Evolutionary conservation across 768 basidiomycete species (phyloP).

Genomic region (Termitomyces bulborhizus): DNA sequence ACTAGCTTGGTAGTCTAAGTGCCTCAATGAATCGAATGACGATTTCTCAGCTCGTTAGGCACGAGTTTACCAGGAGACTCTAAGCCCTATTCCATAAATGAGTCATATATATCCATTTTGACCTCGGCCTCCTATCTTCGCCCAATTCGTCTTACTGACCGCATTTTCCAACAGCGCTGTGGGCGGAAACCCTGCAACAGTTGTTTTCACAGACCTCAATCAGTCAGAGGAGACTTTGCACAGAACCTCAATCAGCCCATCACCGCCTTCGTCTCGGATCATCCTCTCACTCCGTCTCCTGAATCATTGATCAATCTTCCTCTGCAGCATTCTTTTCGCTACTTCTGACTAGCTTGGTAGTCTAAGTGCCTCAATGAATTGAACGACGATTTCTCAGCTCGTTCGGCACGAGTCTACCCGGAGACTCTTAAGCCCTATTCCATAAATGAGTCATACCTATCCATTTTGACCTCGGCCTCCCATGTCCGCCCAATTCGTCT

Average conservation of each 20-base stretch:
- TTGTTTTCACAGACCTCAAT: conserved; percentile 29
- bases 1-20: too few species aligned
- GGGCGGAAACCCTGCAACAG: conserved; percentile 39
- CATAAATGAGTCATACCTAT: background rate
- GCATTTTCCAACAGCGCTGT: conserved; percentile 37
- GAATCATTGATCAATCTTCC: too few species aligned
- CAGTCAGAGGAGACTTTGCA: conserved; percentile 22
- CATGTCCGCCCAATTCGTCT: conserved; percentile 18
- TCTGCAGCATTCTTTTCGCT: background rate
- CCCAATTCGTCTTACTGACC: conserved; percentile 29
- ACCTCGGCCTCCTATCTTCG: background rate
- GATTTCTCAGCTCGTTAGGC: too few species aligned
- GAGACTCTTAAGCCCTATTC: background rate
- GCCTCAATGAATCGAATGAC: too few species aligned
- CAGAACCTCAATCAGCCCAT: conserved; percentile 39
- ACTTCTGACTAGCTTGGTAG: too few species aligned
- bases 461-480: background rate
- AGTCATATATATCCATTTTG: background rate
- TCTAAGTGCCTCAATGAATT: too few species aligned
- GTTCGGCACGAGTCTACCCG: background rate
- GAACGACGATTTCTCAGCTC: too few species aligned
- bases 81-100: background rate
- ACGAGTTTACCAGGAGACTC: background rate
- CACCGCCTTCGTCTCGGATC: conserved; percentile 9
- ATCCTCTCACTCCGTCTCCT: conserved; percentile 2